These are phyloP conservation scores for Pisolithus marmoratus DNA, from an alignment of 768 basidiomycete genomes.

Conservation along the genomic window DNA sequence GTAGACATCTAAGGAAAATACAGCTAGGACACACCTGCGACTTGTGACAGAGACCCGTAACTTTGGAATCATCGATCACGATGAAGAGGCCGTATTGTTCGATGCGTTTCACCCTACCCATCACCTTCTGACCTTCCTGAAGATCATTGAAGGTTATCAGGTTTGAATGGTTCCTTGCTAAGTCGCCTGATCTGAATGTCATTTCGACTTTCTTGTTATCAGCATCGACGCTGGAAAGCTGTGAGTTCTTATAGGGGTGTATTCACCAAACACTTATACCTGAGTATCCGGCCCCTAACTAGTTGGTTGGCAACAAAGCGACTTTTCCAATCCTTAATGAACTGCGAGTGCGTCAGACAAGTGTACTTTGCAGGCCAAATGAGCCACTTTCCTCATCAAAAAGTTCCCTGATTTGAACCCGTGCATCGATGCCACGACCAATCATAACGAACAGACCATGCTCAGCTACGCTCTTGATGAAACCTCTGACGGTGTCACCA, in stretches of 20 bases:
- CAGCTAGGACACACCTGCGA: slow-evolving; percentile 58
- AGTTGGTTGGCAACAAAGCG: slow-evolving; percentile 76
- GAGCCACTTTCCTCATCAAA: slow-evolving; percentile 65
- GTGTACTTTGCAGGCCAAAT: background rate
- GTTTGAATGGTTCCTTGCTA: slow-evolving; percentile 34
- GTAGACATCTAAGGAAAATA: background rate
- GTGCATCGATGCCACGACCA: slow-evolving; percentile 78
- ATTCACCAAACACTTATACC: slow-evolving; percentile 36
- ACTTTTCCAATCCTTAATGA: slow-evolving; percentile 92
- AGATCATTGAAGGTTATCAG: slow-evolving; percentile 50
- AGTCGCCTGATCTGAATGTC: slow-evolving; percentile 70
- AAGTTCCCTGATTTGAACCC: slow-evolving; percentile 89
- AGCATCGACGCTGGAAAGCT: slow-evolving; percentile 53
- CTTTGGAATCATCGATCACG: slow-evolving; percentile 75
- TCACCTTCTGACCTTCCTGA: slow-evolving; percentile 73
- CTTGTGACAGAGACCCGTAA: slow-evolving; percentile 91
- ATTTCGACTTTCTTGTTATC: slow-evolving; percentile 83
- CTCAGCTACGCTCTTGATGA: slow-evolving; percentile 82
- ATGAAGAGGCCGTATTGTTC: slow-evolving; percentile 94
- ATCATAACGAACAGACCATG: slow-evolving; percentile 88
- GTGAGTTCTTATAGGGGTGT: background rate
- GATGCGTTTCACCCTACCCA: slow-evolving; percentile 71
- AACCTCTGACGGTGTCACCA: slow-evolving; percentile 78
- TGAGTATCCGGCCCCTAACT: slow-evolving; percentile 80
- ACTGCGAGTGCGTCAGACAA: slow-evolving; percentile 41